Evolutionary conservation across 805 yeast genomes (phyloP), one percentile per base, ranked within the genome.

Genomic region (Saccharomyces eubayanus): DNA sequence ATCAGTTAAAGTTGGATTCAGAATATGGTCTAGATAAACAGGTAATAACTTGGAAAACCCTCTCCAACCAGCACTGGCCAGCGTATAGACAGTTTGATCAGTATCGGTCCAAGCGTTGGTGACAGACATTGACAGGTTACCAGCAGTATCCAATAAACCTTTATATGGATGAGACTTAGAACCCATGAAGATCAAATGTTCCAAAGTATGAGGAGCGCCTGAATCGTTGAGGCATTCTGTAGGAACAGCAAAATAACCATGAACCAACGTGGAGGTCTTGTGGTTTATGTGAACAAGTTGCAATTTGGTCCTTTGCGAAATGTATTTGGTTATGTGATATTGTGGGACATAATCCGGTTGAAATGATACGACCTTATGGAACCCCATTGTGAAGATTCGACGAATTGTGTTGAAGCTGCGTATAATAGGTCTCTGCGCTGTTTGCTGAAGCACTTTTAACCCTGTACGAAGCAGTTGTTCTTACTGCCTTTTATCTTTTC

Each of bases 81-180:
- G 74, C 2, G 97, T 89, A 62, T 94, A 94, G 1, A 90, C 97
- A 0, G 99, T 94, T 66, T 89, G 96, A 70, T 94, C 98, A 4
- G 94, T 89, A 0, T 86, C 89, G 0, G 99, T 94, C 97, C 97
- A 91, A 0, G 99, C 99, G 65, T 94, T 94, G 0, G 98, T 94
- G 5, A 82, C 77, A 1, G 96, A 86, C 70, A 85, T 87, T 57
- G 89, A 84, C 53, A 87, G 72, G 64, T 89, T 89, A 5, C 97
- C 96, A 51, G 91, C 77, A 10, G 84, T 84, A 65, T 94, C 99
- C 49, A 94, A 74, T 49, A 91, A 74, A 8, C 99, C 98, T 69
- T 92, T 92, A 69, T 85, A 92, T 0, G 98, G 98, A 62, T 83
- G 88, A 54, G 84, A 82, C 58, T 84, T 76, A 2, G 96, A 88